A percentile compares a stretch with the other conserved stretches of the same genome.
Conservation (phyloP, 129 eudicot species). For the Calendula officinalis region DNA sequence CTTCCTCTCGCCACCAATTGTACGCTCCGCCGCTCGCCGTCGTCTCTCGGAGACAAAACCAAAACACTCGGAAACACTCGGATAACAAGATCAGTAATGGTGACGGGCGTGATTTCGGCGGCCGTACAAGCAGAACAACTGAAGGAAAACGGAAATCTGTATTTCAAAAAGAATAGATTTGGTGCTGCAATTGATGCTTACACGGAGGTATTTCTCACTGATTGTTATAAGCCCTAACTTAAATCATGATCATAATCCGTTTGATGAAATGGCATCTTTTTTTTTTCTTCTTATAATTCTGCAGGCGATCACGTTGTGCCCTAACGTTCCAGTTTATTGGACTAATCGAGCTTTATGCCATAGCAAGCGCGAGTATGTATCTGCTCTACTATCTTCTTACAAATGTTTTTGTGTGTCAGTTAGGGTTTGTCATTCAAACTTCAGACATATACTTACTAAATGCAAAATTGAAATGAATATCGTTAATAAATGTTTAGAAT, state of each 20-base stretch:
- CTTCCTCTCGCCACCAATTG: background rate
- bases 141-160: slow-evolving; percentile 65
- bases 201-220: slow-evolving; percentile 50
- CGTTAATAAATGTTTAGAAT: background rate
- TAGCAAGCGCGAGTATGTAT: slow-evolving; percentile 63
- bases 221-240: background rate
- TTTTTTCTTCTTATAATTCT: background rate
- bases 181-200: slow-evolving; percentile 95
- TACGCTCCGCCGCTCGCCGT: background rate
- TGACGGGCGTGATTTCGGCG: slow-evolving; percentile 34
- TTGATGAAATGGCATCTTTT: slow-evolving; percentile 22
- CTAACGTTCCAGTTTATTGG: slow-evolving; percentile 76
- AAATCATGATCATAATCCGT: slow-evolving; percentile 11
- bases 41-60: slow-evolving; percentile 9
- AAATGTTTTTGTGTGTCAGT: background rate
- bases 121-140: slow-evolving; percentile 76
- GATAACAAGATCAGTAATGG: slow-evolving; percentile 16
- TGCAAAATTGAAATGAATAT: slow-evolving; percentile 7
- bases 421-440: background rate
- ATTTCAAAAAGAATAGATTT: slow-evolving; percentile 54
- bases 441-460: background rate
- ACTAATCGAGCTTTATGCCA: slow-evolving; percentile 91
- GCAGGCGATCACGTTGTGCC: slow-evolving; percentile 90
- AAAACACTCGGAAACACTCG: background rate
- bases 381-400: background rate